phyloP scores from a whole-genome alignment of 345 rosid genomes.

The Pseudoturritis turrita region DNA sequence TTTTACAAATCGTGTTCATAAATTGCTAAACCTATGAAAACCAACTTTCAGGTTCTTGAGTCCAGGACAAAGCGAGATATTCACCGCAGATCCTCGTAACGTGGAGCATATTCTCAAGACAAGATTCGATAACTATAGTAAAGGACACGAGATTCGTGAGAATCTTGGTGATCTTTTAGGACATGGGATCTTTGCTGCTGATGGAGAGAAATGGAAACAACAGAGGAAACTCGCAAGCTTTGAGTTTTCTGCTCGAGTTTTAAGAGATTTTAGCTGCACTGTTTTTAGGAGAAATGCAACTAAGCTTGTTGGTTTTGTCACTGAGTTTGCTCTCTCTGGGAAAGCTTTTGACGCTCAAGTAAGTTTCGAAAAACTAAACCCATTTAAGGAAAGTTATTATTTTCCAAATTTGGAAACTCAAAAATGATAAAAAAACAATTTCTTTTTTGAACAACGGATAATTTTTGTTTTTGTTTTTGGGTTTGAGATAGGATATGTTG shows the following conservation, averaged over 20 bases:
- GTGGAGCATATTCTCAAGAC: slow-evolving; percentile 60
- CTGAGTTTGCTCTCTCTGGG: slow-evolving; percentile 27
- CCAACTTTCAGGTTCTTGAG: slow-evolving; percentile 53
- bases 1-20: no score
- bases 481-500: slow-evolving; percentile 43
- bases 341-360: slow-evolving; percentile 64
- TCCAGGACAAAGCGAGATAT: slow-evolving; percentile 36
- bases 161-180: slow-evolving; percentile 50
- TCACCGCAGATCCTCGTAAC: slow-evolving; percentile 56
- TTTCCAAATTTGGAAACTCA: neutral
- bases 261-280: slow-evolving; percentile 60
- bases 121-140: slow-evolving; percentile 44
- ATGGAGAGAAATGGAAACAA: slow-evolving; percentile 82
- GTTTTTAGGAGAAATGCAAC: slow-evolving; percentile 57
- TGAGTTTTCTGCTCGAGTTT: slow-evolving; percentile 66
- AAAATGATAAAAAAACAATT: no score
- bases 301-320: slow-evolving; percentile 38
- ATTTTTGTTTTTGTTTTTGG: neutral
- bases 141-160: slow-evolving; percentile 36
- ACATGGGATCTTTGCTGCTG: slow-evolving; percentile 69
- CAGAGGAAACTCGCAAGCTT: slow-evolving; percentile 79
- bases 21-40: no score
- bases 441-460: no score
- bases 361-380: slow-evolving; percentile 1
- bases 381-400: neutral